These are phyloP conservation scores for Thelephora ganbajun DNA, from an alignment of 768 basidiomycete genomes.

Conservation along the genomic window DNA sequence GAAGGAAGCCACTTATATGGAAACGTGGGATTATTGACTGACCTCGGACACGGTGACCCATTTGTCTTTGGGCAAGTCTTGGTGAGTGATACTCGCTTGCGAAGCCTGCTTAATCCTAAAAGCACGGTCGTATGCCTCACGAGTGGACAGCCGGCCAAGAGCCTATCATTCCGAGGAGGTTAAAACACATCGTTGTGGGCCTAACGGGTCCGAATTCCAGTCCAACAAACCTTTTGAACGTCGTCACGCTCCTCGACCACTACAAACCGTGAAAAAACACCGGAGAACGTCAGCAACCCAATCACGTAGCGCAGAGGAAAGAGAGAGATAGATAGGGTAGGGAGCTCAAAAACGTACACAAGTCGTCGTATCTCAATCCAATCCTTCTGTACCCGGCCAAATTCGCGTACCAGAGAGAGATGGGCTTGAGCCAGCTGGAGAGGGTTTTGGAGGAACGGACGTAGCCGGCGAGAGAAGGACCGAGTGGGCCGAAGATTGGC, in stretches of 20 bases:
- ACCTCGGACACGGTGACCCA: slow-evolving; percentile 74
- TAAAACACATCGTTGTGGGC: neutral
- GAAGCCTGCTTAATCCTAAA: slow-evolving; percentile 80
- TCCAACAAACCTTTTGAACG: slow-evolving; percentile 56
- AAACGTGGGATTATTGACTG: slow-evolving; percentile 13
- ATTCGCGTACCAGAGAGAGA: slow-evolving; percentile 75
- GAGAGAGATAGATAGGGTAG: neutral
- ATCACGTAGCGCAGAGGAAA: too few relatives aligned
- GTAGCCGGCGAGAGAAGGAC: slow-evolving; percentile 63
- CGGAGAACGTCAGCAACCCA: slow-evolving; percentile 4
- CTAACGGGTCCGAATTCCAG: neutral
- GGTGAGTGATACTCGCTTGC: slow-evolving; percentile 69
- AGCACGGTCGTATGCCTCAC: slow-evolving; percentile 79
- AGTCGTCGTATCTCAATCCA: slow-evolving; percentile 91
- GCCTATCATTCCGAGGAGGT: slow-evolving; percentile 36
- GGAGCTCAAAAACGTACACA: slow-evolving; percentile 49
- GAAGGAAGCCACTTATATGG: neutral
- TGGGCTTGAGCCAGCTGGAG: slow-evolving; percentile 52
- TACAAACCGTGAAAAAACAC: slow-evolving; percentile 13
- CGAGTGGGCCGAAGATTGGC: slow-evolving; percentile 48
- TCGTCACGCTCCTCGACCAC: slow-evolving; percentile 68
- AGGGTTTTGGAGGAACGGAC: slow-evolving; percentile 59
- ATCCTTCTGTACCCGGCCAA: slow-evolving; percentile 72
- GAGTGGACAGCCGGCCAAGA: slow-evolving; percentile 61
- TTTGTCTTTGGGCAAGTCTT: slow-evolving; percentile 64